Evolutionary conservation across 352 stramenopile genomes (phyloP), one percentile per base, ranked within the genome.

Genomic region (Pythium sukuiense): DNA sequence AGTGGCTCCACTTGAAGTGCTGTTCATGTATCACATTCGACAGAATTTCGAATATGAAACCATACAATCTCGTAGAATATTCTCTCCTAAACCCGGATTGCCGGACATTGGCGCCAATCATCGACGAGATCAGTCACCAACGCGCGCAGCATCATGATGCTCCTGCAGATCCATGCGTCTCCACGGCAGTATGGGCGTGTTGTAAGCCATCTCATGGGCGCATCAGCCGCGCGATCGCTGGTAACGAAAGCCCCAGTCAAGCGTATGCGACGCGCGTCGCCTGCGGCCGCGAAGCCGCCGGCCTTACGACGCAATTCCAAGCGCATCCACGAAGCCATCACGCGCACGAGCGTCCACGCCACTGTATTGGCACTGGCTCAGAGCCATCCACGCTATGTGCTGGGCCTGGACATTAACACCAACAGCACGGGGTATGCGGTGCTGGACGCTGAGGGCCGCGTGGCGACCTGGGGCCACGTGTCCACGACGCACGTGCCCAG

Each of bases 351-450:
- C 35, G 56, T 88, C 52, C 32, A 29, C 24, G 50, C 26, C 43
- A 45, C 54, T 16, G 50, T 55, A 20, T 43, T 46, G 81, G 35
- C 74, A 30, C 49, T 48, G 33, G 24, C 76, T 20, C 3, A 16
- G 1, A n/a, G 39, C n/a, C 18, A 71, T 2, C 65, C 77, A 33
- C 55, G 88, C 50, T 84, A 83, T 45, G 75, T 93, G 43, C 79
- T 95, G 4, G 87, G 85, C 0, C 74, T 95, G 13, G 87, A 95
- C 63, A 77, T 93, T 73, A 95, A 95, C 72, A 95, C 87, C 59
- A 92, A 84, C 61, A 92, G 78, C 70, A 94, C 87, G 8, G 87
- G 87, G 13, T 90, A 87, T 41, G 81, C 76, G 2, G 72, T 95
- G 20, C 73, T 95, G 32, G 82, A 79, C 27, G 80, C 83, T 41